phyloP scores from a whole-genome alignment of 192 early-diverging fungal genomes.

The Podila minutissima region DNA sequence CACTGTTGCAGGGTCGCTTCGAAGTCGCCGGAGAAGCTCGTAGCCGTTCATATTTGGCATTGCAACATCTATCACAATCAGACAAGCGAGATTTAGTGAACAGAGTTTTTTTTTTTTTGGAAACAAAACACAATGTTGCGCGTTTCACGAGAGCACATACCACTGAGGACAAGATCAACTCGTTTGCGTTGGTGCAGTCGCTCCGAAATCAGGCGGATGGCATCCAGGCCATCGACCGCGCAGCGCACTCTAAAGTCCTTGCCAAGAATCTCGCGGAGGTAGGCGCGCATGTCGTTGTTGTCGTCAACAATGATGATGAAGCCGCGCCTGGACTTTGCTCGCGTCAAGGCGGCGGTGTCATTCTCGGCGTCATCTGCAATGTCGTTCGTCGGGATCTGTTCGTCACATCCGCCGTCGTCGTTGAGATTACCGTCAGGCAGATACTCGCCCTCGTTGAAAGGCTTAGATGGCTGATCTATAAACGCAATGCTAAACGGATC shows the following conservation, averaged over 20 bases:
- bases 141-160: conserved; percentile 6
- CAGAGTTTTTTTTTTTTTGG: conserved; percentile 1
- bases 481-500: not conserved
- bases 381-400: not conserved
- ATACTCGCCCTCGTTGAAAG: not conserved
- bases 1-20: conserved; percentile 42
- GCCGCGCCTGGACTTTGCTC: conserved; percentile 4
- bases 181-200: conserved; percentile 32
- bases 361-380: conserved; percentile 1
- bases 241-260: conserved; percentile 45
- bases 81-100: not conserved
- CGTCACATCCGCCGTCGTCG: conserved; percentile 10
- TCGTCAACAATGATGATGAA: conserved; percentile 58
- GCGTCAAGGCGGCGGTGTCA: not conserved
- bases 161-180: conserved; percentile 51
- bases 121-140: not conserved
- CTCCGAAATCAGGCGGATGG: conserved; percentile 35
- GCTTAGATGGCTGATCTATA: not conserved
- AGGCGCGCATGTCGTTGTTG: conserved; percentile 58
- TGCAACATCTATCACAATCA: conserved; percentile 53
- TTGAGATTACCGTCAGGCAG: conserved; percentile 7
- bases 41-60: conserved; percentile 75
- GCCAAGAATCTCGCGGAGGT: conserved; percentile 39
- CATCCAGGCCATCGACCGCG: conserved; percentile 53
- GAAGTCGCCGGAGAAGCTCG: conserved; percentile 54